Conservation (phyloP, 768 basidiomycete genomes). For the Lyophyllum semitale region DNA sequence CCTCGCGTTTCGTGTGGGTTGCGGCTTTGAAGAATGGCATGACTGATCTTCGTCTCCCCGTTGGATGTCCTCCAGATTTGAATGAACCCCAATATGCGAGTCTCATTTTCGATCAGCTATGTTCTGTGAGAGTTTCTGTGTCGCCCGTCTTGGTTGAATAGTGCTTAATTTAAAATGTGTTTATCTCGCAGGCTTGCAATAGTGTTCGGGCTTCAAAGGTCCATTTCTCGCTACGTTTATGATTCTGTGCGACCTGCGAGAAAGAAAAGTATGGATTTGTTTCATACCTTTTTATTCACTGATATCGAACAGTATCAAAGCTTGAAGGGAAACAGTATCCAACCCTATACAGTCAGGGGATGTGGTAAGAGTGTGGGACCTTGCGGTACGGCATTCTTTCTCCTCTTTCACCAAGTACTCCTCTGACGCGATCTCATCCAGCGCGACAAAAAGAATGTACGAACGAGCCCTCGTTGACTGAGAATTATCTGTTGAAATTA, state of each 20-base stretch:
- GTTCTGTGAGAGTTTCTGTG: not conserved
- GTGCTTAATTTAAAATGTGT: not conserved
- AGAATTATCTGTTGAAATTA: too few species aligned
- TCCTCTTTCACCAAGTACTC: too few species aligned
- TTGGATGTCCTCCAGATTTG: not conserved
- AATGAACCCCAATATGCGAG: not conserved
- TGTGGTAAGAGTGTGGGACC: too few species aligned
- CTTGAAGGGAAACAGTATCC: too few species aligned
- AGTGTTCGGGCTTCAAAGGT: not conserved
- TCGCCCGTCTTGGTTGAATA: not conserved
- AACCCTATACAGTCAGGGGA: too few species aligned
- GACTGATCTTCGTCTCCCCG: not conserved
- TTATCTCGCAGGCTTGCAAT: not conserved
- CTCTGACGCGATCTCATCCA: too few species aligned
- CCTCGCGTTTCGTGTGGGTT: not conserved
- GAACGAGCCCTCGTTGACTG: too few species aligned
- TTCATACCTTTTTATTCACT: too few species aligned
- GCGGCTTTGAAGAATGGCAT: not conserved
- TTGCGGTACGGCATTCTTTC: too few species aligned
- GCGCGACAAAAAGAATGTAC: too few species aligned
- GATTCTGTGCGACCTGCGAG: not conserved
- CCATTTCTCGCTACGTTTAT: not conserved
- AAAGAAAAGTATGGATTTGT: too few species aligned
- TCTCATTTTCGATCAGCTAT: not conserved
- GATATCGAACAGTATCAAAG: too few species aligned